Base-by-base conservation (phyloP, 306 rosid species). In the Spatholobus suberectus region DNA sequence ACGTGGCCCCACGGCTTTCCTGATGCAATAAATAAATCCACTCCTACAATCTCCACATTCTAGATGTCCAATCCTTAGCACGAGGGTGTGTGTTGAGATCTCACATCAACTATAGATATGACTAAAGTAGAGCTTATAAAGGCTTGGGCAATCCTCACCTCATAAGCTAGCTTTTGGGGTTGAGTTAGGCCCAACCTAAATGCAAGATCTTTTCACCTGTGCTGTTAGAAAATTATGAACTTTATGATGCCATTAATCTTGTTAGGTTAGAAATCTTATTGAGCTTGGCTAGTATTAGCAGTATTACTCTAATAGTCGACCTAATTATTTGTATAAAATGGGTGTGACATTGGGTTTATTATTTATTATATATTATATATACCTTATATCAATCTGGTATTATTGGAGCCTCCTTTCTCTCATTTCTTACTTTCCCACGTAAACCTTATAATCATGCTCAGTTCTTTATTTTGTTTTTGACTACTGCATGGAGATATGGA, bases 261-360 rank as follows among this genome's bases (percentile, higher is more conserved):
- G 61, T 9, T 67, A 38, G 73, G 73, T 67, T 67, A 67, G 10
- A 67, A 38, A 11, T 38, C 17, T 67, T 38, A 38, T 70, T 70
- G 20, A 6, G 57, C 57, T 41, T 41, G 57, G 15, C 20, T 41
- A 41, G 46, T 69, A 47, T 49, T 55, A 15, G 70, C 26, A 58
- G 38, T 75, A 58, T 32, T 11, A 57, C 70, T 17, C 27, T 44
- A 32, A 61, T 35, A 35, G 74, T 49, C 35, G 29, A 17, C 11
- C 35, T 41, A 23, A 62, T 43, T 23, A 73, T 58, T 70, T n/a
- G 77, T 14, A 38, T 38, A 41, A 79, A 37, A 20, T 20, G 63
- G 17, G 35, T 18, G 26, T 29, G 47, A 70, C 78, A 13, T 18
- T 71, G 27, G n/a, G 65, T 59, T 54, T 17, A 59, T 26, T 23